Base-by-base conservation (phyloP, 306 rosid genomes). In the Amphicarpaea edgeworthii region DNA sequence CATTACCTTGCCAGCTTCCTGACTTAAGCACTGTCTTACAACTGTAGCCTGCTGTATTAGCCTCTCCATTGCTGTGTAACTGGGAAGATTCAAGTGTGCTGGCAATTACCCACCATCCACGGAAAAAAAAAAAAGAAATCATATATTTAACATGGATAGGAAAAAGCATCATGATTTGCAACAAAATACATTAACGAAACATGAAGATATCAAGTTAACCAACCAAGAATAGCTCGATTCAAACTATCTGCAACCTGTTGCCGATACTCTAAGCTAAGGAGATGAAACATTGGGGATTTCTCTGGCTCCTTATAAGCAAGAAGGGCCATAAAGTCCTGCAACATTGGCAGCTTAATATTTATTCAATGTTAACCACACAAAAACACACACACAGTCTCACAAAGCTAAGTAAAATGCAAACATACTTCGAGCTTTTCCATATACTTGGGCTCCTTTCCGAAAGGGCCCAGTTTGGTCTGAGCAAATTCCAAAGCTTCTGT, bases 231-330 rank as follows among this genome's bases (percentile, higher is more conserved):
- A 42, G 89, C 92, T 75, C 86, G 87, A 79, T 91, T 93, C 70
- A 93, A 85, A 79, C 81, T 85, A 49, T 91, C 98, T 65, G 97
- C 92, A 77, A 93, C 90, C 71, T 86, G 79, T 77, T 91, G 92
- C 67, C 96, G 85, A 50, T 88, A 63, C n/a, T 89, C 97, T 70
- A 77, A 54, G 86, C 97, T 83, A 75, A 95, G 97, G 79, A 90
- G 82, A 89, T 85, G 87, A 89, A 95, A 89, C 97, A 87, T 82
- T 34, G 99, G 99, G 68, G 97, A 84, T 63, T 88, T 90, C 66
- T 95, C 97, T n/a, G 92, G 97, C 46, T 95, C 99, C 73, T 90
- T 86, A 58, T 89, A 95, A 37, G 99, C 97, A 78, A 95, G 93
- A 83, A 95, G 89, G 55, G 97, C 91, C 85, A 92, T 86, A 63